phyloP scores from a whole-genome alignment of 805 yeast genomes.

The Candida vaughaniae region DNA sequence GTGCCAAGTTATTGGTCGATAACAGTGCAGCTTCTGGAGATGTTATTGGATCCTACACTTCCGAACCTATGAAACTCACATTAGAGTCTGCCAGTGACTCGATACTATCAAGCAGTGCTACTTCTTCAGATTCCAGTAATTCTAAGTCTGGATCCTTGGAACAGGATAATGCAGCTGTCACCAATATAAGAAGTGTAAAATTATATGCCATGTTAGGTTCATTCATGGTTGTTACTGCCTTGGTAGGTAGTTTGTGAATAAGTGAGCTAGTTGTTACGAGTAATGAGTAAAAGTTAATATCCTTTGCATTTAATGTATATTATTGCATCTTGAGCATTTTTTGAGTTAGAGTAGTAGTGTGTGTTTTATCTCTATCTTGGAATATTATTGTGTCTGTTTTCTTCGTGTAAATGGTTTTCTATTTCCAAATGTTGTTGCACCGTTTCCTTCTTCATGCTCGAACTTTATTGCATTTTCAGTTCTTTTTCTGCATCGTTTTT shows the following conservation, averaged over 20 bases:
- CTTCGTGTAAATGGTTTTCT: too few relatives aligned
- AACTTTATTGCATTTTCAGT: too few relatives aligned
- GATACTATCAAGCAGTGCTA: constrained; percentile 6
- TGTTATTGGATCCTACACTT: constrained; percentile 7
- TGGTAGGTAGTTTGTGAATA: constrained; percentile 11
- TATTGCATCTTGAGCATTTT: too few relatives aligned
- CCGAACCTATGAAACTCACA: constrained; percentile 10
- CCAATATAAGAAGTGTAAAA: not conserved
- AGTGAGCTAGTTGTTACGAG: constrained; percentile 2
- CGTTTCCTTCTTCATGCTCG: too few relatives aligned
- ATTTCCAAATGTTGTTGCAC: too few relatives aligned
- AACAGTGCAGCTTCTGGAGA: not conserved
- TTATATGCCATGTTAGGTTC: constrained; percentile 2
- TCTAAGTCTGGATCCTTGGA: constrained; percentile 8
- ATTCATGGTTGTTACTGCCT: constrained; percentile 2
- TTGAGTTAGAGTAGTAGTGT: too few relatives aligned
- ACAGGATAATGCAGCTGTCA: not conserved
- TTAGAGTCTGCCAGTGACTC: constrained; percentile 14
- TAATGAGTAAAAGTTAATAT: not conserved
- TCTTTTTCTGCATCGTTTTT: too few relatives aligned
- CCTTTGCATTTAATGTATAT: too few relatives aligned
- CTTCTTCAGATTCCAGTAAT: not conserved
- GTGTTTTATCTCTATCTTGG: too few relatives aligned
- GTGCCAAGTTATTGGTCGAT: constrained; percentile 3
- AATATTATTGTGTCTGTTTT: too few relatives aligned